Conservation (phyloP, 495 filamentous ascomycete species). For the Friedmanniomyces simplex region DNA sequence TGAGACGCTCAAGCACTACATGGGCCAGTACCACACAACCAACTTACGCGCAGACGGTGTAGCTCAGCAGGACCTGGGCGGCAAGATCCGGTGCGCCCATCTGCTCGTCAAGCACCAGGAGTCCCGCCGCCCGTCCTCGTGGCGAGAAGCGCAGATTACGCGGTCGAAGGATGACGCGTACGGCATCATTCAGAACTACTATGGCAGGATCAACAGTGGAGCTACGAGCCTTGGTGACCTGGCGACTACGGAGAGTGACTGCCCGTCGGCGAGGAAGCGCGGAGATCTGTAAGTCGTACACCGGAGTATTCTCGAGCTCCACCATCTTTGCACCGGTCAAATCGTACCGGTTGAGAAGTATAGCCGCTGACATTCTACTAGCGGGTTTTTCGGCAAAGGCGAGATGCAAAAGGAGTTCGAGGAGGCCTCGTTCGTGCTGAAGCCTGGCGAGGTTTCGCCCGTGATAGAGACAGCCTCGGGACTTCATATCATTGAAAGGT, state of each 20-base stretch:
- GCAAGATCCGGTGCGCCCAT: slow-evolving; percentile 87
- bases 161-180: slow-evolving; percentile 78
- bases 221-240: slow-evolving; percentile 61
- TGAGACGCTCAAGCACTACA: slow-evolving; percentile 83
- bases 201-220: slow-evolving; percentile 61
- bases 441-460: slow-evolving; percentile 72
- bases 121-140: slow-evolving; percentile 78
- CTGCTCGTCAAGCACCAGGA: slow-evolving; percentile 85
- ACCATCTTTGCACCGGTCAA: background rate
- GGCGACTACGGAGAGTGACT: slow-evolving; percentile 83
- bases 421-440: slow-evolving; percentile 78
- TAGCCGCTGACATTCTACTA: slow-evolving; percentile 21
- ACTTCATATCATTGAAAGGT: slow-evolving; percentile 93
- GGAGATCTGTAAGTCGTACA: slow-evolving; percentile 63
- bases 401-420: slow-evolving; percentile 99
- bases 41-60: slow-evolving; percentile 39
- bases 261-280: slow-evolving; percentile 84
- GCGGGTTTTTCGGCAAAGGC: slow-evolving; percentile 79
- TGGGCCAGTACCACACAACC: slow-evolving; percentile 67
- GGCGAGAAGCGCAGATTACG: slow-evolving; percentile 82
- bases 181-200: slow-evolving; percentile 60
- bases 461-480: slow-evolving; percentile 90
- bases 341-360: background rate
- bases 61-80: slow-evolving; percentile 41
- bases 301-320: background rate